These are phyloP conservation scores for Xylaria sp. DNA, from an alignment of 2,329 filamentous ascomycete species.

Conservation along the genomic window DNA sequence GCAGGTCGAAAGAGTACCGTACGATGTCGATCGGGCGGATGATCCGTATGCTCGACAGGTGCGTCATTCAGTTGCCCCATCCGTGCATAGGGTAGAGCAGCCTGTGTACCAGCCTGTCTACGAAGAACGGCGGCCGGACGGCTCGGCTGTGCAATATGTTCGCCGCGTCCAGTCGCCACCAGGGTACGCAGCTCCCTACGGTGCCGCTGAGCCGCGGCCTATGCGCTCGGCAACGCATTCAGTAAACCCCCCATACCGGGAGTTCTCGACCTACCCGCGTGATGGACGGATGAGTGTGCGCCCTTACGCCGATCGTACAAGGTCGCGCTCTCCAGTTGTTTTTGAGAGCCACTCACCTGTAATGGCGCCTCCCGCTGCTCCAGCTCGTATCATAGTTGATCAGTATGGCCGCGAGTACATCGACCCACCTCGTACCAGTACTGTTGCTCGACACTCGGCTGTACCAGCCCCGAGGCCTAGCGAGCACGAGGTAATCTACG, in stretches of 20 bases:
- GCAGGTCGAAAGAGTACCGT: constrained; percentile 28
- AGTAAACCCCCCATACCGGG: constrained; percentile 45
- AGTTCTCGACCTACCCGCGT: constrained; percentile 47
- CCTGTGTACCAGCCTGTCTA: constrained; percentile 35
- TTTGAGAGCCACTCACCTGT: constrained; percentile 49
- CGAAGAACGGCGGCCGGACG: constrained; percentile 38
- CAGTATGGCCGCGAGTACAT: constrained; percentile 80
- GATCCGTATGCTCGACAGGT: constrained; percentile 34
- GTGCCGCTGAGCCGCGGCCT: constrained; percentile 42
- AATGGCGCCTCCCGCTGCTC: constrained; percentile 55
- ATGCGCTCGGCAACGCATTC: constrained; percentile 47
- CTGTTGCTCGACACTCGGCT: constrained; percentile 51
- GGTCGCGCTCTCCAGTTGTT: constrained; percentile 52
- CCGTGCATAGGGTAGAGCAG: constrained; percentile 31
- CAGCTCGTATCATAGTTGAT: constrained; percentile 76
- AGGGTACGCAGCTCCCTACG: constrained; percentile 42
- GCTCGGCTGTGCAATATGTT: constrained; percentile 38
- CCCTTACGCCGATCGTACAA: constrained; percentile 51
- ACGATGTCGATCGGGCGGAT: constrained; percentile 40
- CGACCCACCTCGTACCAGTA: constrained; percentile 52
- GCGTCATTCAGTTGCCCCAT: constrained; percentile 35
- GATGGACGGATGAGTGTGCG: constrained; percentile 53
- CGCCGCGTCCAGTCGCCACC: constrained; percentile 44
- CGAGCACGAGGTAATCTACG: constrained; percentile 65
- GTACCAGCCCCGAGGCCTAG: constrained; percentile 47